phyloP scores from a whole-genome alignment of 345 rosid genomes.

The Turritis glabra region DNA sequence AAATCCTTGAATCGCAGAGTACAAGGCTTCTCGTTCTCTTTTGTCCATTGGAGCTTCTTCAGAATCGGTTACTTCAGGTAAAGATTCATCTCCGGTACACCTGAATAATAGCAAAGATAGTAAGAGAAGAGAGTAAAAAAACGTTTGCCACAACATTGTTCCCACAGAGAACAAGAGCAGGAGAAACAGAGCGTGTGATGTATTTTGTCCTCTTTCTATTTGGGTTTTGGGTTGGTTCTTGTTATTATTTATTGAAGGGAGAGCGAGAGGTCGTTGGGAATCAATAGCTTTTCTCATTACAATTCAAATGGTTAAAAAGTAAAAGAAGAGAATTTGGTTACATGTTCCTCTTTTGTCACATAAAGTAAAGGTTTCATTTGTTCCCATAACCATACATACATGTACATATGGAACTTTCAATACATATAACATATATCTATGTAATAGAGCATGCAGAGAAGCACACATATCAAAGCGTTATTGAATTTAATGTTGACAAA shows the following conservation, averaged over 20 bases:
- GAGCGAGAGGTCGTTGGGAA: slow-evolving; percentile 36
- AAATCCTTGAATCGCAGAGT: slow-evolving; percentile 77
- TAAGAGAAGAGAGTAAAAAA: slow-evolving; percentile 30
- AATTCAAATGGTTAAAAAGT: slow-evolving; percentile 34
- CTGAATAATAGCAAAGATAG: slow-evolving; percentile 27
- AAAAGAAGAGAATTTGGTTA: slow-evolving; percentile 36
- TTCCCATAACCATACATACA: slow-evolving; percentile 30
- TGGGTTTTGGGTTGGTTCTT: slow-evolving; percentile 30
- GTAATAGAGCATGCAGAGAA: slow-evolving; percentile 35
- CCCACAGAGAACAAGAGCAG: slow-evolving; percentile 20
- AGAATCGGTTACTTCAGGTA: slow-evolving; percentile 30
- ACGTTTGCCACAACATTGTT: slow-evolving; percentile 29
- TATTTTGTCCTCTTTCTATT: slow-evolving; percentile 31
- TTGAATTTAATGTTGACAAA: slow-evolving; percentile 33
- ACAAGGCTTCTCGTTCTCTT: slow-evolving; percentile 71
- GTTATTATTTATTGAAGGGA: slow-evolving; percentile 36
- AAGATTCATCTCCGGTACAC: slow-evolving; percentile 30
- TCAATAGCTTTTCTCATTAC: slow-evolving; percentile 35
- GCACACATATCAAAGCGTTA: slow-evolving; percentile 35
- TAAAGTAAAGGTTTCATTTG: slow-evolving; percentile 38
- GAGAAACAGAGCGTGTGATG: slow-evolving; percentile 37
- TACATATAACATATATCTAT: slow-evolving; percentile 11
- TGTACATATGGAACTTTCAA: slow-evolving; percentile 10
- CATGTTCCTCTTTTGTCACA: slow-evolving; percentile 36
- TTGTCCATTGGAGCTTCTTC: slow-evolving; percentile 68